Evolutionary conservation across 495 filamentous ascomycete species (phyloP), one percentile per base, ranked within the genome.

Genomic region (Daldinia vernicosa): DNA sequence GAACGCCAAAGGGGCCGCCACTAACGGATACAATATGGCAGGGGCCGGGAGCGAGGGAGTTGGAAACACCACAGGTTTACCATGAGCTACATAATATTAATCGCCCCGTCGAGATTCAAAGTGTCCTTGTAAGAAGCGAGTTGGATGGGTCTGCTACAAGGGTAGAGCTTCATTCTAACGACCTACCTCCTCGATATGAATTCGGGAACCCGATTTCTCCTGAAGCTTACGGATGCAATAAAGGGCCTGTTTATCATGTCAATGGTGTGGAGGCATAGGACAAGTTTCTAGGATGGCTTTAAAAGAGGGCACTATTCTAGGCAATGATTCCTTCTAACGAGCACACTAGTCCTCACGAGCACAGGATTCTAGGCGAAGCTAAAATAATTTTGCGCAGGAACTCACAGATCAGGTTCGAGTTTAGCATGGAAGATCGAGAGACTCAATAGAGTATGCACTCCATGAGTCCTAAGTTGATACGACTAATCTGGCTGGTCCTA

Each of bases 111-210:
- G 70, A 72, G 60, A 67, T 67, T 8, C 50, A 72, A 1, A 51
- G 64, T 26, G 54, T 60, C 2, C 64, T 65, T 26, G 8, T 72
- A 2, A 60, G 45, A 45, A 58, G 70, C 14, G 70, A 72, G 37
- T 17, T 72, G 1, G 70, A 72, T 15, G 60, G 12, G 1, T 52
- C 35, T 8, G 11, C 37, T 6, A 6, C 68, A 5, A 64, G 60
- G 22, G 50, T 22, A 9, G 70, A 72, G 37, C 54, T 72, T 7
- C 70, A 72, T 30, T 55, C 54, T 33, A 39, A 72, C 4, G 70
- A 72, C 19, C 15, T 72, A 22, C 70, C 70, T 4, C 70, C 70
- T 6, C 39, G 60, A 28, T 72, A 72, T 28, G 35, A 64, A 3
- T 3, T 51, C 27, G 64, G 60, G 12, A 60, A 40, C 14, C 0